Evolutionary conservation across 495 filamentous ascomycete genomes (phyloP).

Genomic region (Viridothelium virens): DNA sequence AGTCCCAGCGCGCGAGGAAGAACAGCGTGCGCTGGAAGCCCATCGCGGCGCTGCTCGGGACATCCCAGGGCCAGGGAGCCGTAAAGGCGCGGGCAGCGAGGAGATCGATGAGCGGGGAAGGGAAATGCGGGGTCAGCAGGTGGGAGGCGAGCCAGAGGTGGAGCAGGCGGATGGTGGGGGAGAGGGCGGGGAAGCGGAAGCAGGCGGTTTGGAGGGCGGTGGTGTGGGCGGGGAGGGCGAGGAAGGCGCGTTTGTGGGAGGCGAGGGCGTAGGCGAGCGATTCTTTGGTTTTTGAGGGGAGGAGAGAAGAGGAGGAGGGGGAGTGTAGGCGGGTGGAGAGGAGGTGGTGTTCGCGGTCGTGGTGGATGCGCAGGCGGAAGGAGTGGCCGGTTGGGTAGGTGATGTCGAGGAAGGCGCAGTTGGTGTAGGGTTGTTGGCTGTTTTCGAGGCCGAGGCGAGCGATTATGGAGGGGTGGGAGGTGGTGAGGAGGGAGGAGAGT

Average conservation of each 20-base stretch:
- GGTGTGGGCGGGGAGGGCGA: slow-evolving; percentile 67
- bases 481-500: slow-evolving; percentile 61
- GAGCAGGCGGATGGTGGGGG: slow-evolving; percentile 74
- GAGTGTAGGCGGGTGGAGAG: slow-evolving; percentile 74
- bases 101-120: slow-evolving; percentile 76
- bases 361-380: slow-evolving; percentile 63
- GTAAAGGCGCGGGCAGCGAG: slow-evolving; percentile 66
- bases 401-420: slow-evolving; percentile 78
- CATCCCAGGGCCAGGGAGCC: slow-evolving; percentile 71
- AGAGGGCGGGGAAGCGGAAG: slow-evolving; percentile 73
- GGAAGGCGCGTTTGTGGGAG: slow-evolving; percentile 60
- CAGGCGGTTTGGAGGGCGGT: slow-evolving; percentile 70
- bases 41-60: slow-evolving; percentile 68
- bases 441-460: slow-evolving; percentile 77
- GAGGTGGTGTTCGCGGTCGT: slow-evolving; percentile 77
- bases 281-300: slow-evolving; percentile 64
- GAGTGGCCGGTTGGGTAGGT: slow-evolving; percentile 57
- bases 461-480: slow-evolving; percentile 42
- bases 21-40: slow-evolving; percentile 74
- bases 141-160: slow-evolving; percentile 88
- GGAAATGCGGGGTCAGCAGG: slow-evolving; percentile 65
- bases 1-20: slow-evolving; percentile 81
- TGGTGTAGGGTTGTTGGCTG: slow-evolving; percentile 53
- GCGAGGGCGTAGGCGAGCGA: slow-evolving; percentile 52
- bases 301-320: slow-evolving; percentile 71